These are phyloP conservation scores for Aspergillus ostianus DNA, from an alignment of 495 filamentous ascomycete genomes.

Conservation along the genomic window DNA sequence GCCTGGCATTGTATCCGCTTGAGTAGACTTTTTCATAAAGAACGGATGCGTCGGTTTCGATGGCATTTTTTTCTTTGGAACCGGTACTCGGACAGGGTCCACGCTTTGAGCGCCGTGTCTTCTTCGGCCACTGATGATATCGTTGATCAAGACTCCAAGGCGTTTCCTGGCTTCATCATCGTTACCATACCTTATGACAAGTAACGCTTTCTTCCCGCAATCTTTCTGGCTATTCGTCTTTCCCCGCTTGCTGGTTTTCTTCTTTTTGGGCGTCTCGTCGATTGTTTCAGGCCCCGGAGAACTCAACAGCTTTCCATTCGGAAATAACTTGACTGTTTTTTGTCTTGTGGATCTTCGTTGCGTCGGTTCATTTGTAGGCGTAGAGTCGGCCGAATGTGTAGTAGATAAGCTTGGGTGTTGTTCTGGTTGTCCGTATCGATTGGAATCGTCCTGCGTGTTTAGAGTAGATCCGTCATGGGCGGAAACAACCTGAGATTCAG, in stretches of 20 bases:
- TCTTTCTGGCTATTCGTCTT: conserved; percentile 18
- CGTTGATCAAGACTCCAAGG: conserved; percentile 49
- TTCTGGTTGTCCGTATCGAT: not conserved
- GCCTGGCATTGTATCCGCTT: conserved; percentile 17
- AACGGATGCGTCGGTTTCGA: conserved; percentile 78
- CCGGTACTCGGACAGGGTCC: conserved; percentile 4
- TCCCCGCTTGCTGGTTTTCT: conserved; percentile 22
- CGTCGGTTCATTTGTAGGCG: not conserved
- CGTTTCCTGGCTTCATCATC: conserved; percentile 17
- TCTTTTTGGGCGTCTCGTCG: conserved; percentile 26
- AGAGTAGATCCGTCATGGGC: not conserved
- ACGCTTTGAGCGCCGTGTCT: conserved; percentile 9
- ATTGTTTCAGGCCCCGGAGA: conserved; percentile 41
- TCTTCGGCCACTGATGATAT: conserved; percentile 42
- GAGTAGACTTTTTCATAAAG: conserved; percentile 53
- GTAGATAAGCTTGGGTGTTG: not conserved
- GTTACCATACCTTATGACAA: conserved; percentile 46
- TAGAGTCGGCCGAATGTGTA: not conserved
- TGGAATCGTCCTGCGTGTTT: not conserved
- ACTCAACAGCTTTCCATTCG: conserved; percentile 56
- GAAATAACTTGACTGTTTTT: conserved; percentile 53
- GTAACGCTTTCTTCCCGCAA: conserved; percentile 27
- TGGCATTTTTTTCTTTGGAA: conserved; percentile 28
- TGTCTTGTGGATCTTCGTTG: conserved; percentile 22
- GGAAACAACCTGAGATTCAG: not conserved